Conservation (phyloP, 768 basidiomycete species). For the Amylocystis lapponica region DNA sequence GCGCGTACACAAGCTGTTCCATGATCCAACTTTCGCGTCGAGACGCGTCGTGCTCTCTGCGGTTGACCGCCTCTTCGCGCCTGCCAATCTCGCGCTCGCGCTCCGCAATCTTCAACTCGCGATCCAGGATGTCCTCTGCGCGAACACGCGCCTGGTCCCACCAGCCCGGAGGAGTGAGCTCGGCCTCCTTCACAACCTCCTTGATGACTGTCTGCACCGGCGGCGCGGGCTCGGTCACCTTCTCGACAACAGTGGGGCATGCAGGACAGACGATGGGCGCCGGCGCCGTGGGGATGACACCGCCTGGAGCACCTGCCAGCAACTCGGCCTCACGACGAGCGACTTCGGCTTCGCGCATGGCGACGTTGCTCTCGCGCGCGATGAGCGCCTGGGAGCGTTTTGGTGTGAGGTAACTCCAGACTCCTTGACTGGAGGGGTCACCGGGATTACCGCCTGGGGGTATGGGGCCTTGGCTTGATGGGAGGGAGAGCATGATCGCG, state of each 20-base stretch:
- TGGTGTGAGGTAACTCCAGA: slow-evolving; percentile 72
- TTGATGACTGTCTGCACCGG: slow-evolving; percentile 80
- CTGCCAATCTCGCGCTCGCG: slow-evolving; percentile 83
- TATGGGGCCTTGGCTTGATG: slow-evolving; percentile 37
- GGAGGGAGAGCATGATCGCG: slow-evolving; percentile 87
- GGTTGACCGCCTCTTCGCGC: slow-evolving; percentile 81
- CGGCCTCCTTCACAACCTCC: slow-evolving; percentile 80
- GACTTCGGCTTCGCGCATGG: slow-evolving; percentile 81
- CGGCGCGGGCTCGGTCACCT: slow-evolving; percentile 47
- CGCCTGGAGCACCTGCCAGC: slow-evolving; percentile 77
- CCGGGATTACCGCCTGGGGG: slow-evolving; percentile 19
- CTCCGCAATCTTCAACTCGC: slow-evolving; percentile 80
- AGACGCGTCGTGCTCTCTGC: slow-evolving; percentile 81
- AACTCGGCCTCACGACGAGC: slow-evolving; percentile 86
- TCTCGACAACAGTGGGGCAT: slow-evolving; percentile 47
- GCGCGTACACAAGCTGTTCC: slow-evolving; percentile 81
- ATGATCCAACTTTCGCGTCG: slow-evolving; percentile 88
- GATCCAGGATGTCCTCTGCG: slow-evolving; percentile 76
- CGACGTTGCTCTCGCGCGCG: slow-evolving; percentile 73
- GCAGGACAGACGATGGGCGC: slow-evolving; percentile 50
- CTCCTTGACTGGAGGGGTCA: slow-evolving; percentile 39
- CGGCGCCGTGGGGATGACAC: slow-evolving; percentile 52
- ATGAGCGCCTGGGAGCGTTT: slow-evolving; percentile 79
- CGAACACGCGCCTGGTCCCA: slow-evolving; percentile 60
- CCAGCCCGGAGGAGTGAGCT: slow-evolving; percentile 78